A percentile compares a stretch with the other conserved stretches of the same genome.
Conservation (phyloP, 805 yeast genomes). For the Candida nanaspora region DNA sequence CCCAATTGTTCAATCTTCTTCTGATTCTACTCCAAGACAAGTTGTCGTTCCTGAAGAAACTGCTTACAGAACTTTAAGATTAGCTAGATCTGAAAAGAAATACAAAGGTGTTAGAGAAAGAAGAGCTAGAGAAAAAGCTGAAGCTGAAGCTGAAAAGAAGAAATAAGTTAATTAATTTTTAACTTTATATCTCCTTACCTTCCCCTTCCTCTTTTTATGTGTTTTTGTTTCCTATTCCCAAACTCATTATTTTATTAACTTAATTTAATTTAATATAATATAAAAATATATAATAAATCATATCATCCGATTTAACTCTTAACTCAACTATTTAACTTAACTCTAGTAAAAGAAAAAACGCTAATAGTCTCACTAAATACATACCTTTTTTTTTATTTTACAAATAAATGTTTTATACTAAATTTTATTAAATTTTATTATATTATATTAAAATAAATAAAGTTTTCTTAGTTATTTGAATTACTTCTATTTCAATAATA, state of each 20-base stretch:
- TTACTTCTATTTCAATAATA: too few relatives aligned
- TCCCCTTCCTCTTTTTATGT: neutral
- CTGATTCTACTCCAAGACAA: constrained; percentile 80
- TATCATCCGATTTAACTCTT: neutral
- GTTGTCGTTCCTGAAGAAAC: constrained; percentile 62
- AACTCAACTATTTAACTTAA: too few relatives aligned
- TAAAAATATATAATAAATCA: neutral
- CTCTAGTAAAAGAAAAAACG: too few relatives aligned
- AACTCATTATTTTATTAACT: neutral
- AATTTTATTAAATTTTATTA: too few relatives aligned
- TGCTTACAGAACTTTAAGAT: constrained; percentile 93
- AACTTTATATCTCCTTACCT: constrained; percentile 28
- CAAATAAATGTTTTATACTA: too few relatives aligned
- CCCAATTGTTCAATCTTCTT: constrained; percentile 82
- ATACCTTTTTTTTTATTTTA: too few relatives aligned
- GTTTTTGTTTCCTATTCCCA: neutral
- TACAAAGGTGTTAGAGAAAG: constrained; percentile 94
- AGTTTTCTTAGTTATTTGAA: too few relatives aligned
- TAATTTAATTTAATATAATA: too few relatives aligned
- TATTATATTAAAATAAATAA: too few relatives aligned
- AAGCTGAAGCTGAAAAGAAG: constrained; percentile 99
- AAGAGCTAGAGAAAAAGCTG: constrained; percentile 96
- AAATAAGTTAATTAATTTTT: constrained; percentile 52
- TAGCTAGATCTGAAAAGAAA: constrained; percentile 91
- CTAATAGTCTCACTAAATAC: too few relatives aligned